These are phyloP conservation scores for Kalmusia sp. DNA, from an alignment of 2,329 filamentous ascomycete genomes.

Conservation along the genomic window DNA sequence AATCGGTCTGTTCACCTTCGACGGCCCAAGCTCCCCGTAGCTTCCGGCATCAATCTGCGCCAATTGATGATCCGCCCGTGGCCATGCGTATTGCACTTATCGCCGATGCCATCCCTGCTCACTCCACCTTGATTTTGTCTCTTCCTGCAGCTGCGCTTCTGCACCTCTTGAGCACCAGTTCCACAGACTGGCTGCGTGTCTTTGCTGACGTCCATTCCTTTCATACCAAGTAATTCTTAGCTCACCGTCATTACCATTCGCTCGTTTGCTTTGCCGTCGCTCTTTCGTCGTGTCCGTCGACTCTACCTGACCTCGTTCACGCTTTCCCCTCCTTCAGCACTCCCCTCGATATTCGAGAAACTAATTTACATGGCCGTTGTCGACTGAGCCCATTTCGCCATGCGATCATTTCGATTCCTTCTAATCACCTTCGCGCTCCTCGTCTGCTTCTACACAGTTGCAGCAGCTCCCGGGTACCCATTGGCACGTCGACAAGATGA, in stretches of 20 bases:
- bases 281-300: conserved; percentile 9
- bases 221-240: conserved; percentile 27
- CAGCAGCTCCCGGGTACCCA: conserved; percentile 28
- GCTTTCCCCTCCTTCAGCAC: conserved; percentile 10
- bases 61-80: conserved; percentile 33
- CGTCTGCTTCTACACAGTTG: conserved; percentile 32
- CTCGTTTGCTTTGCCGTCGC: conserved; percentile 23
- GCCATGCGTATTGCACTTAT: conserved; percentile 28
- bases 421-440: conserved; percentile 33
- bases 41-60: conserved; percentile 25
- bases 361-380: conserved; percentile 36
- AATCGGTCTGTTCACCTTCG: conserved; percentile 22
- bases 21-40: conserved; percentile 28
- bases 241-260: conserved; percentile 18
- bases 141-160: conserved; percentile 20
- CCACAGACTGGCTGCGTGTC: conserved; percentile 31
- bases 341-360: conserved; percentile 9
- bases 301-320: conserved; percentile 7
- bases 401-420: conserved; percentile 37
- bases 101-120: conserved; percentile 25
- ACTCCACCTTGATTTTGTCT: conserved; percentile 12
- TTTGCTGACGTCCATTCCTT: conserved; percentile 31
- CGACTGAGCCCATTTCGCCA: conserved; percentile 28
- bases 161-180: conserved; percentile 32
- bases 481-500: conserved; percentile 40